Base-by-base conservation (phyloP, 2,329 filamentous ascomycete species). In the Dactylellina haptotyla region DNA sequence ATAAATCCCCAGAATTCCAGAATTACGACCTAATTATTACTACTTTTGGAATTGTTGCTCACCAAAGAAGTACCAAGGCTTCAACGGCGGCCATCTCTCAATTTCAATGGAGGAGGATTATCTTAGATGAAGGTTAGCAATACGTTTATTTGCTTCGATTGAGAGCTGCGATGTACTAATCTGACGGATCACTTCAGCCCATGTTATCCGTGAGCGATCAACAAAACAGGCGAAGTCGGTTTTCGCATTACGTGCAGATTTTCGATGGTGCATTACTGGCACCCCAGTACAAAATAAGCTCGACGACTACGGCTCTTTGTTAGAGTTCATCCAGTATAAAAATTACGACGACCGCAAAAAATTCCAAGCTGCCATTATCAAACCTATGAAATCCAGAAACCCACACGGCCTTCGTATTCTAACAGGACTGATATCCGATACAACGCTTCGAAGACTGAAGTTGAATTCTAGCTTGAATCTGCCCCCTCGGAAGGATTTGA, bases 281-380 rank as follows among this genome's bases (percentile, higher is more conserved):
- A 83, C 82, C 0, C 82, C 81, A 0, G 80, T 83, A 0, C 80
- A 82, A 2, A 83, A 83, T 54, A 77, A 77, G 0, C 76, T 84
- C 0, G 80, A 83, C 18, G 82, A 83, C 67, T 81, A 80, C 23
- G 81, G 80, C 0, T 77, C 81, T 0, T 75, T 84, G 0, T 66
- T 83, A 0, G 61, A 61, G 14, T 83, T 83, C 48, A 41, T 82
- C 3, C 18, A 78, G 1, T 76, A 81, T 4, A 57, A 64, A 0
- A 74, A 77, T 0, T 77, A 81, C 16, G 53, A 65, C 34, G 72
- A 75, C 6, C 50, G 73, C 25, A 41, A 61, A 4, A 25, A 51
- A 14, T 80, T 80, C 48, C 32, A 75, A 4, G 66, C 26, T 9
- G 77, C 75, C 59, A 77, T 81, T 9, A 56, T 75, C 0, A 66